phyloP scores from a whole-genome alignment of 2,329 filamentous ascomycete species.

The Calonectria multiphialidica region DNA sequence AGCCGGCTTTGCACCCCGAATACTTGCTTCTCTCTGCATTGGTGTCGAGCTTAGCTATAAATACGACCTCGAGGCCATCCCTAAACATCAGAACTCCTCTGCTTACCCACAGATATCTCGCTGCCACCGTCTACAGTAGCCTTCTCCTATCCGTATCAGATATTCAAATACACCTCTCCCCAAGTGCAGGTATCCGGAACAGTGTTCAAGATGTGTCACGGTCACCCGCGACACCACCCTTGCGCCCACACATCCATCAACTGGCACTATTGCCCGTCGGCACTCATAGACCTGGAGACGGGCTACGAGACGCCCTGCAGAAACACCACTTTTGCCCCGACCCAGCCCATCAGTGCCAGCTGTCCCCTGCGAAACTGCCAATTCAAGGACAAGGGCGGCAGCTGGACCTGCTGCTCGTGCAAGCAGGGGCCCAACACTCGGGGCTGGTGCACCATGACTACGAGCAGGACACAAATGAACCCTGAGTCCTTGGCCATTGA shows the following conservation, averaged over 20 bases:
- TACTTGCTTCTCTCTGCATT: not conserved
- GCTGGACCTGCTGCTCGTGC: slow-evolving; percentile 68
- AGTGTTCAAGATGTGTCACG: slow-evolving; percentile 62
- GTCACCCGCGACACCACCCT: slow-evolving; percentile 64
- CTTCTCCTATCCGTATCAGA: slow-evolving; percentile 42
- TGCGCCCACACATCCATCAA: slow-evolving; percentile 67
- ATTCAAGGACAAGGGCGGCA: slow-evolving; percentile 61
- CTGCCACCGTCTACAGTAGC: slow-evolving; percentile 64
- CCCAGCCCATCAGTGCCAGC: slow-evolving; percentile 56
- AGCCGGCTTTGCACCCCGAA: slow-evolving; percentile 10
- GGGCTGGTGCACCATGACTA: slow-evolving; percentile 64
- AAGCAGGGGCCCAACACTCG: slow-evolving; percentile 62
- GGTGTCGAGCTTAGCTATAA: slow-evolving; percentile 8
- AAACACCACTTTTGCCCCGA: slow-evolving; percentile 60
- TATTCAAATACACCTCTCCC: not conserved
- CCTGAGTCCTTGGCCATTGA: slow-evolving; percentile 49
- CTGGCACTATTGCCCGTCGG: slow-evolving; percentile 65
- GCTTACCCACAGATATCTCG: slow-evolving; percentile 59
- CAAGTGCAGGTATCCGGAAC: not conserved
- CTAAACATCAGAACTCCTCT: not conserved
- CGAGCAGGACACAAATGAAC: slow-evolving; percentile 46
- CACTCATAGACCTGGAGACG: slow-evolving; percentile 60
- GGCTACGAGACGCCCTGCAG: slow-evolving; percentile 63
- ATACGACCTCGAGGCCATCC: not conserved
- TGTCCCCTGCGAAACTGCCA: slow-evolving; percentile 66